phyloP scores from a whole-genome alignment of 2,329 filamentous ascomycete species.

The Aspergillus niger region DNA sequence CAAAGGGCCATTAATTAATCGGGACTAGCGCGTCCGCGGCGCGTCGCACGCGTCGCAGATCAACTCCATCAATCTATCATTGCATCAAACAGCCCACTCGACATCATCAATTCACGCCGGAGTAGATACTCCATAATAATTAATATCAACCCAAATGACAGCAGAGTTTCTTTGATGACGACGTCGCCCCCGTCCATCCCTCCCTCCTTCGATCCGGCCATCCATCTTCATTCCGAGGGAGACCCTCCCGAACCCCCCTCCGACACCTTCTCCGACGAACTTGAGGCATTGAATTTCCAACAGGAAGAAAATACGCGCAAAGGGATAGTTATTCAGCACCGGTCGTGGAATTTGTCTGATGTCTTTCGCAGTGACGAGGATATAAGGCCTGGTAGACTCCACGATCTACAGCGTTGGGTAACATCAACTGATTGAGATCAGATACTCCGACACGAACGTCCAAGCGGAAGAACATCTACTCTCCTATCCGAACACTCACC shows the following conservation, averaged over 20 bases:
- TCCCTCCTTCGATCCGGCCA: constrained; percentile 55
- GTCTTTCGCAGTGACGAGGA: constrained; percentile 48
- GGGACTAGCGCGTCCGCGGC: constrained; percentile 32
- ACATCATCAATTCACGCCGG: no score
- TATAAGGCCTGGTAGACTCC: constrained; percentile 35
- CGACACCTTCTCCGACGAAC: constrained; percentile 42
- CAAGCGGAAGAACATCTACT: constrained; percentile 11
- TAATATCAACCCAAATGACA: neutral
- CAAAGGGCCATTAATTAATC: constrained; percentile 13
- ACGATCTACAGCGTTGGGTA: neutral
- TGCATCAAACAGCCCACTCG: neutral
- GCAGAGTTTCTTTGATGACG: constrained; percentile 26
- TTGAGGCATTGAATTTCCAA: constrained; percentile 41
- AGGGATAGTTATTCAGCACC: constrained; percentile 46
- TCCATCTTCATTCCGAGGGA: constrained; percentile 53
- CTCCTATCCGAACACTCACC: constrained; percentile 13
- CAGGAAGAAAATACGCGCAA: constrained; percentile 38
- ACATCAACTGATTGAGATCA: constrained; percentile 18
- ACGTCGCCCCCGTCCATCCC: constrained; percentile 41
- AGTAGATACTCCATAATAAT: no score
- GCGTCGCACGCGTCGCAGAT: constrained; percentile 25
- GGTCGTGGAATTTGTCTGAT: constrained; percentile 46
- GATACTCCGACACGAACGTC: constrained; percentile 42
- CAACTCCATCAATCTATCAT: neutral
- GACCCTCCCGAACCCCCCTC: constrained; percentile 28